Conservation (phyloP, 2,329 filamentous ascomycete genomes). For the Phoma herbarum region DNA sequence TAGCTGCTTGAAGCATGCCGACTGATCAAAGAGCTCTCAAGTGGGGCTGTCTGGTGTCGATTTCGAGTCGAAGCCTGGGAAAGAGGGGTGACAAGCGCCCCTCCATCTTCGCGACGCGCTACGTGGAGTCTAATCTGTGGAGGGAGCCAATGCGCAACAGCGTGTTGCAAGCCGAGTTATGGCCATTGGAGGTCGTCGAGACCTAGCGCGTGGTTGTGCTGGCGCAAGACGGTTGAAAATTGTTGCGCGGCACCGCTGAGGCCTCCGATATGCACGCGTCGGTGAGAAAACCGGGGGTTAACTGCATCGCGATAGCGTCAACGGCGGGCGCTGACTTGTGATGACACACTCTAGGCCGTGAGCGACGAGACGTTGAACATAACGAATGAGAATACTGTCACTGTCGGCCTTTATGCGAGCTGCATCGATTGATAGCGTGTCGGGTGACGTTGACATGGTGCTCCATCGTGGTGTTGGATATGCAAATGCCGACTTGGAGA, state of each 20-base stretch:
- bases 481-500: neutral
- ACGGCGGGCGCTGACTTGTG: constrained; percentile 20
- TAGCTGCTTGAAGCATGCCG: constrained; percentile 29
- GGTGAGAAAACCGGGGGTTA: constrained; percentile 33
- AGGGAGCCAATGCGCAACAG: constrained; percentile 37
- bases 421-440: too few species aligned
- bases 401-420: too few species aligned
- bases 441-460: neutral
- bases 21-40: constrained; percentile 24
- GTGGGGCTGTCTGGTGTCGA: constrained; percentile 31
- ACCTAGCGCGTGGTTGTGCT: constrained; percentile 24
- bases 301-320: constrained; percentile 29
- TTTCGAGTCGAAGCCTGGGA: constrained; percentile 25
- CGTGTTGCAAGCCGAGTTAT: constrained; percentile 27
- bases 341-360: neutral
- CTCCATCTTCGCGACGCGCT: constrained; percentile 23
- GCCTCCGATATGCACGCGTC: constrained; percentile 17
- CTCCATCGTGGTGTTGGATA: neutral
- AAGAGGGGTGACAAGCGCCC: constrained; percentile 36
- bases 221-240: constrained; percentile 25
- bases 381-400: too few species aligned
- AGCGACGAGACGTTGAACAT: too few species aligned
- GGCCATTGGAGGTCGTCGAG: constrained; percentile 29
- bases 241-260: constrained; percentile 22
- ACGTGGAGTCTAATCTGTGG: constrained; percentile 26